Evolutionary conservation across 352 stramenopile genomes (phyloP).

Genomic region (Phytopythium litorale): DNA sequence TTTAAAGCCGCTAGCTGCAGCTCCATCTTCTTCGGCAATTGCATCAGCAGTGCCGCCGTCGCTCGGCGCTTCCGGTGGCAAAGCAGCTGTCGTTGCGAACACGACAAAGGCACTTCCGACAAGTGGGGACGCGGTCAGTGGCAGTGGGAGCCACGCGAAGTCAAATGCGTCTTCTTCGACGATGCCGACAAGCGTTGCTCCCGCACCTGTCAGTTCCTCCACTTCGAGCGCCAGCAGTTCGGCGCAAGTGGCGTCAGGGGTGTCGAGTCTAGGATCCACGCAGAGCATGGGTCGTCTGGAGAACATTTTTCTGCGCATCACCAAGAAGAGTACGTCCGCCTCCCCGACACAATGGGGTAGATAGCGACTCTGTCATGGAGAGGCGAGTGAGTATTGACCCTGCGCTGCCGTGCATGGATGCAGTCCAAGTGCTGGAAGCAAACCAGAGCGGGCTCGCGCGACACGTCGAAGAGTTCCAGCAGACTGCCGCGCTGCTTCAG

Average conservation of each 20-base stretch:
- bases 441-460: conserved; percentile 56
- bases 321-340: conserved; percentile 64
- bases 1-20: background rate
- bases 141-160: background rate
- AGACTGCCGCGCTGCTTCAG: conserved; percentile 38
- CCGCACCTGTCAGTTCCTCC: background rate
- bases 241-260: background rate
- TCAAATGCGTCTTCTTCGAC: background rate
- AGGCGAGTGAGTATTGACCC: background rate
- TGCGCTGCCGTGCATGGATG: background rate
- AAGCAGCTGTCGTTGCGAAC: background rate
- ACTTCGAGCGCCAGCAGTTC: background rate
- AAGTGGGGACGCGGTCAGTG: background rate
- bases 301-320: conserved; percentile 83
- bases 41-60: background rate
- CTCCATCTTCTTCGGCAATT: background rate
- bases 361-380: too few relatives aligned
- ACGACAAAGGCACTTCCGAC: background rate
- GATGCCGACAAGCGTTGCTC: background rate
- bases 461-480: conserved; percentile 64
- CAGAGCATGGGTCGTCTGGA: conserved; percentile 68
- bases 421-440: conserved; percentile 69
- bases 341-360: background rate
- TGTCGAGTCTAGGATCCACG: conserved; percentile 6
- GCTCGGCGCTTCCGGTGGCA: too few relatives aligned